Evolutionary conservation across 352 stramenopile species (phyloP).

Genomic region (Phytophthora syringae): DNA sequence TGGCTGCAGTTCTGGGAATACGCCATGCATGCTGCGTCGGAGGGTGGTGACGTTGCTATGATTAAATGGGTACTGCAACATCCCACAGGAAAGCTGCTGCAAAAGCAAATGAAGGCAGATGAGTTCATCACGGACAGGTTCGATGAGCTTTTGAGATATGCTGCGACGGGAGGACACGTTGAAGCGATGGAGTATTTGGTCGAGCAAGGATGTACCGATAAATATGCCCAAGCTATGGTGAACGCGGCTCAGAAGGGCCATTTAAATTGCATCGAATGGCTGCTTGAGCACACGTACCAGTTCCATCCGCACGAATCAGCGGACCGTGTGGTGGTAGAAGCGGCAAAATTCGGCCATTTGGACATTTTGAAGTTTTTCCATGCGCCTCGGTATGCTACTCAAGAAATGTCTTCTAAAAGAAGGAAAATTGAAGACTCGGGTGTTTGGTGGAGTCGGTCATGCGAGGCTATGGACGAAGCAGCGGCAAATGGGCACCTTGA

Average conservation of each 20-base stretch:
- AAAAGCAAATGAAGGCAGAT: constrained; percentile 6
- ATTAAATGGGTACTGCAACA: constrained; percentile 20
- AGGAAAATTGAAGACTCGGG: constrained; percentile 3
- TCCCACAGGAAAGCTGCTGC: neutral
- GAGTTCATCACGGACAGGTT: constrained; percentile 1
- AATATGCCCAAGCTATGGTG: constrained; percentile 4
- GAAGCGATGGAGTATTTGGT: constrained; percentile 5
- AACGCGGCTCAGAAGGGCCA: neutral
- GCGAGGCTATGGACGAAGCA: neutral
- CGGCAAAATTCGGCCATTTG: constrained; percentile 3
- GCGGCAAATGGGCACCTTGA: neutral
- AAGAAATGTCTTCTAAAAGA: constrained; percentile 3
- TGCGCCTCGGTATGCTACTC: neutral
- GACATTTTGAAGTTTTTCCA: constrained; percentile 6
- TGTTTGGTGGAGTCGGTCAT: constrained; percentile 1
- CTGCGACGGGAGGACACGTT: constrained; percentile 1
- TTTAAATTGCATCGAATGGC: constrained; percentile 1
- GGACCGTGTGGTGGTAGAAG: neutral
- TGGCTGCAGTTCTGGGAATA: constrained; percentile 1
- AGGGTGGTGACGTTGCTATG: neutral
- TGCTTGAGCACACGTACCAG: constrained; percentile 6
- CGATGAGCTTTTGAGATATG: neutral
- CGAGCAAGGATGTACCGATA: constrained; percentile 4
- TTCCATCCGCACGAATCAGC: neutral
- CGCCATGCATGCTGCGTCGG: neutral